These are phyloP conservation scores for Brassica cretica DNA, from an alignment of 345 rosid species.

Conservation along the genomic window DNA sequence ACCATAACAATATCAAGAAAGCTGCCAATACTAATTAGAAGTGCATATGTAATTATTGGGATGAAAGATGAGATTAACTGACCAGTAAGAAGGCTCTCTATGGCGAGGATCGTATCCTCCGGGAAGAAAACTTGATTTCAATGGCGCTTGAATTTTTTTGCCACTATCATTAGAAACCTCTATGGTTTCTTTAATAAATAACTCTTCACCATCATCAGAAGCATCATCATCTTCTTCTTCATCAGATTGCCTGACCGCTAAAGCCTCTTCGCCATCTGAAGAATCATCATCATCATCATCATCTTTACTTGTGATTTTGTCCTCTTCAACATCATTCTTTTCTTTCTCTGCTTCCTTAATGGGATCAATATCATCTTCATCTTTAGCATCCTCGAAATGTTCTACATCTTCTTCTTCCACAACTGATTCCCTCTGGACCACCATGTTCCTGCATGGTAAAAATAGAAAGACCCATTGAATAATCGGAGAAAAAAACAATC, in stretches of 20 bases:
- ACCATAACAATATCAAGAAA: background rate
- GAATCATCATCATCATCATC: conserved; percentile 48
- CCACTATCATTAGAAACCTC: conserved; percentile 37
- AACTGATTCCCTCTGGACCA: conserved; percentile 71
- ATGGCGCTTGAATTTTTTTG: conserved; percentile 36
- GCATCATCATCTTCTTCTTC: conserved; percentile 49
- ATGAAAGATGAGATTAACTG: conserved; percentile 30
- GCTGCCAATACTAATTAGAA: background rate
- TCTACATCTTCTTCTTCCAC: conserved; percentile 95
- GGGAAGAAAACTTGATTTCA: conserved; percentile 50
- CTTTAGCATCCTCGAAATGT: conserved; percentile 87
- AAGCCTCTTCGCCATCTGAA: conserved; percentile 60
- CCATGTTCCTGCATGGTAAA: conserved; percentile 65
- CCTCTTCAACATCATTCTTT: conserved; percentile 32
- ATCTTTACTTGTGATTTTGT: conserved; percentile 38
- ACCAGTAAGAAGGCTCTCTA: conserved; percentile 94
- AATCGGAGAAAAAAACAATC: background rate
- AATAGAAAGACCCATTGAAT: conserved; percentile 11
- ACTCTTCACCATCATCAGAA: conserved; percentile 57
- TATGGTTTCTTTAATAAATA: conserved; percentile 36
- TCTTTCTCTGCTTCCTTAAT: conserved; percentile 40
- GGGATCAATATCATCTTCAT: conserved; percentile 55
- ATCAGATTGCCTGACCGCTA: conserved; percentile 48
- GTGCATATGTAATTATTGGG: background rate
- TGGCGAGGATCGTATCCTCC: conserved; percentile 93